Evolutionary conservation across 1,284 basidiomycete genomes (phyloP).

Genomic region (Pterulicium gracile): DNA sequence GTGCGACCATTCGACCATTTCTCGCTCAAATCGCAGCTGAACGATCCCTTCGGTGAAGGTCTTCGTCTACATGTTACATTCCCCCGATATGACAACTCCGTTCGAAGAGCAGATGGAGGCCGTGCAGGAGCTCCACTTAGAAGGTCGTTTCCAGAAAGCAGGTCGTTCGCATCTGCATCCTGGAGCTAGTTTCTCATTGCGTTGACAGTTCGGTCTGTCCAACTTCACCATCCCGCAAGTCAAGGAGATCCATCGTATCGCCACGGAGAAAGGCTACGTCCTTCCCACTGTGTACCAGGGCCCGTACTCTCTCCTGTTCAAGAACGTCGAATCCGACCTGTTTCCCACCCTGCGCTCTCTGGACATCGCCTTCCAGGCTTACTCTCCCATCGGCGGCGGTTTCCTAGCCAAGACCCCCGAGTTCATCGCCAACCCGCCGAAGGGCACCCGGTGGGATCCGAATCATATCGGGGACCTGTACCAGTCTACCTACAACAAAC

Average conservation of each 20-base stretch:
- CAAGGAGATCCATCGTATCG: slow-evolving; percentile 21
- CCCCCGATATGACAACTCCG: slow-evolving; percentile 33
- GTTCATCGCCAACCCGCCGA: not conserved
- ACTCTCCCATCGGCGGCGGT: slow-evolving; percentile 30
- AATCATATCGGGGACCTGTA: not conserved
- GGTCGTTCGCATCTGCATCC: not conserved
- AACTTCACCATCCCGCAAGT: slow-evolving; percentile 37
- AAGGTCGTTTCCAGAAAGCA: slow-evolving; percentile 30
- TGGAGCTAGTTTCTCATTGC: not conserved
- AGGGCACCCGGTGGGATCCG: not conserved
- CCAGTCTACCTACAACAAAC: not conserved
- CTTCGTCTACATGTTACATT: slow-evolving; percentile 20
- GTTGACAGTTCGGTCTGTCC: slow-evolving; percentile 27
- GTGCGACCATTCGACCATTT: too few relatives aligned
- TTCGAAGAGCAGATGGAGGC: slow-evolving; percentile 34
- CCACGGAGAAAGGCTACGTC: slow-evolving; percentile 21
- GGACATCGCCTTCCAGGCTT: slow-evolving; percentile 23
- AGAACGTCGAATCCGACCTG: slow-evolving; percentile 30
- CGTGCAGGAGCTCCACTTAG: slow-evolving; percentile 29
- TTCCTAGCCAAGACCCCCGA: not conserved
- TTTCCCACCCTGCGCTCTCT: slow-evolving; percentile 31
- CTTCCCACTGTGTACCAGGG: slow-evolving; percentile 8
- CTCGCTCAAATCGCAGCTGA: not conserved
- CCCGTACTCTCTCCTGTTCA: slow-evolving; percentile 29
- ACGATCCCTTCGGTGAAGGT: not conserved